Percentiles rank a stretch among this genome's conserved stretches.
Evolutionary conservation across 2,329 filamentous ascomycete species (phyloP).

Genomic region (Teratosphaeria viscida): DNA sequence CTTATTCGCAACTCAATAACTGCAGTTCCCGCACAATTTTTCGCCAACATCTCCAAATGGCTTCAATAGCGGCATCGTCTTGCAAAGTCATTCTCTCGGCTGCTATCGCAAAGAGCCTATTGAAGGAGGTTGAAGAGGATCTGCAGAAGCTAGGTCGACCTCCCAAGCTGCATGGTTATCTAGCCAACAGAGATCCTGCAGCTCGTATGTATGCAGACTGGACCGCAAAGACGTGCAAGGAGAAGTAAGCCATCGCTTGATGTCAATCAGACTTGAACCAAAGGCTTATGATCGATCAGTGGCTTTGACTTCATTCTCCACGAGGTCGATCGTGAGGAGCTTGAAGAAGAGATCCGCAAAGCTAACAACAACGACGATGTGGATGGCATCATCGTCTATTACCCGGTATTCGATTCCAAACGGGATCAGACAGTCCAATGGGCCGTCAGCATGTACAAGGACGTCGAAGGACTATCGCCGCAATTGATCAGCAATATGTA

Average conservation of each 20-base stretch:
- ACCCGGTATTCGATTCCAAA: slow-evolving; percentile 84
- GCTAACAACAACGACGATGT: slow-evolving; percentile 71
- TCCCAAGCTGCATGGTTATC: slow-evolving; percentile 78
- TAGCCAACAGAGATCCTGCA: slow-evolving; percentile 84
- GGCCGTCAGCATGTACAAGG: slow-evolving; percentile 79
- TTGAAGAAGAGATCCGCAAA: slow-evolving; percentile 77
- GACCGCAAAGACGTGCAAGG: slow-evolving; percentile 91
- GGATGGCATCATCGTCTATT: slow-evolving; percentile 94
- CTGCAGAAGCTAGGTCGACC: slow-evolving; percentile 60
- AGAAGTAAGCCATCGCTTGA: slow-evolving; percentile 59
- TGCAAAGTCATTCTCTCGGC: slow-evolving; percentile 92
- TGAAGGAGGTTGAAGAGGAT: slow-evolving; percentile 67
- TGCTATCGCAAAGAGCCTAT: slow-evolving; percentile 71
- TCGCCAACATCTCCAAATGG: neutral
- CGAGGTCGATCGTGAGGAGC: slow-evolving; percentile 70
- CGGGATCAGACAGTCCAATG: slow-evolving; percentile 96
- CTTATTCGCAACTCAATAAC: neutral
- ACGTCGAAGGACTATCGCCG: slow-evolving; percentile 91
- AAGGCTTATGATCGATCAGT: slow-evolving; percentile 11
- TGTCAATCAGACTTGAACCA: neutral
- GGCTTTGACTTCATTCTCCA: slow-evolving; percentile 84
- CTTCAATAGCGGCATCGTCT: slow-evolving; percentile 23
- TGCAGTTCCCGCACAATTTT: neutral
- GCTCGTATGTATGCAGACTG: slow-evolving; percentile 91
- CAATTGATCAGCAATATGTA: slow-evolving; percentile 99